These are phyloP conservation scores for Sporothrix pallida DNA, from an alignment of 2,329 filamentous ascomycete genomes.

Conservation along the genomic window DNA sequence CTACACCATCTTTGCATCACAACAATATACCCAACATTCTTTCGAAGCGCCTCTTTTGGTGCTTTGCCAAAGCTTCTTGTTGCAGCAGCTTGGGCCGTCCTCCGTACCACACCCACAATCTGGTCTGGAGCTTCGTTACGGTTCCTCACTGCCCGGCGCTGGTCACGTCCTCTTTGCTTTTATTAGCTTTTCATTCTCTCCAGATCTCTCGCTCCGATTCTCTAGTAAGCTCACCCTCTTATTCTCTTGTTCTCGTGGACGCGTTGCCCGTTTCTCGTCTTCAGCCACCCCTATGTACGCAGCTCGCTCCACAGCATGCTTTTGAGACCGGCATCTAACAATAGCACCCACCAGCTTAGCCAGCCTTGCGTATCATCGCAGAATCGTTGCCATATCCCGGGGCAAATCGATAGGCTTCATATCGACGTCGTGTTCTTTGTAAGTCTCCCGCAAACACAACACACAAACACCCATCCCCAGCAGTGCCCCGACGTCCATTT, in stretches of 20 bases:
- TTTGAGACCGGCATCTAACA: background rate
- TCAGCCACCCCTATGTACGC: background rate
- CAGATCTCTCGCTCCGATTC: background rate
- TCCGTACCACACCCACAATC: background rate
- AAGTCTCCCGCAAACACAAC: background rate
- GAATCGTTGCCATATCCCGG: background rate
- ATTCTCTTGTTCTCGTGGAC: too few species aligned
- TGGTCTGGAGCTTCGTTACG: background rate
- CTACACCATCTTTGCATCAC: background rate
- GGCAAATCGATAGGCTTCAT: background rate
- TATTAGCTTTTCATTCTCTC: background rate
- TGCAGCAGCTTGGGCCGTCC: background rate
- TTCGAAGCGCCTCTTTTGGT: background rate
- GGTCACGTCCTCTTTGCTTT: background rate
- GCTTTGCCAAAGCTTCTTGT: background rate
- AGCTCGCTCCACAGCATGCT: background rate
- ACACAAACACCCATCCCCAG: background rate
- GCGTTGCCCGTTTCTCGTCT: background rate
- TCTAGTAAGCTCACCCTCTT: slow-evolving; percentile 15
- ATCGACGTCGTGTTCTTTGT: background rate
- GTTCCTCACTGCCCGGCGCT: background rate
- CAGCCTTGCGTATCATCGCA: background rate
- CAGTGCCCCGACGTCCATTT: slow-evolving; percentile 17
- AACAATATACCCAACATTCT: too few species aligned
- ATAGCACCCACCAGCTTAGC: slow-evolving; percentile 1